Base-by-base conservation (phyloP, 164 flowering plant species). In the Vitis riparia region DNA sequence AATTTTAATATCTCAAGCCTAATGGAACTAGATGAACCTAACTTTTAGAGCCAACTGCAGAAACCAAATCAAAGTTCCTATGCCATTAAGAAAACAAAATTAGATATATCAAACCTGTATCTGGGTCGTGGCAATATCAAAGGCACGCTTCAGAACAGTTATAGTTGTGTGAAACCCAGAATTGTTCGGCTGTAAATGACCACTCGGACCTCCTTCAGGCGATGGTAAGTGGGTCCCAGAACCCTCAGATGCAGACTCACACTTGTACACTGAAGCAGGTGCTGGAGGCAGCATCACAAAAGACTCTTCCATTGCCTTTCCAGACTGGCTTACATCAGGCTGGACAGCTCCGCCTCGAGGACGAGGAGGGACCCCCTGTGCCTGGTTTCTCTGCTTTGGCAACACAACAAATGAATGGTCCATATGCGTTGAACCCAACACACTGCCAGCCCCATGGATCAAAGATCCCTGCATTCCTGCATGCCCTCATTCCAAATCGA, bases 331-430 rank as follows among this genome's bases (percentile, higher is more conserved):
- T 14, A 82, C 17, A 60, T 90, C 96, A 68, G 89, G 73, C 68
- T 77, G 88, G 37, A 58, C 47, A 53, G 81, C 61, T 63, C 80
- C 88, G 66, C 76, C 79, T 49, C 89, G 91, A 69, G 92, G 93
- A 29, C 92, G 93, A 62, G 95, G 93, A 77, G 92, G 94, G 30
- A 83, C 73, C 14, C 92, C 97, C 14, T 76, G 86, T 0, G 75
- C 61, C 72, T 78, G 92, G 68, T 73, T 84, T 67, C 77, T 90
- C 81, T 93, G 97, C 72, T 93, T 90, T 47, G 98, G 88, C 75
- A 96, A 77, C 71, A 96, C 88, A 76, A 96, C 92, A 80, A 83
- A 96, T 30, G 99, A 96, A 71, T 96, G 87, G 73, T 93, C 99
- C 97, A 92, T 89, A 37, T 86, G 85, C 16, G 90, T 86, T 48